Evolutionary conservation across 495 filamentous ascomycete species (phyloP).

Genomic region (Oleoguttula mirabilis): DNA sequence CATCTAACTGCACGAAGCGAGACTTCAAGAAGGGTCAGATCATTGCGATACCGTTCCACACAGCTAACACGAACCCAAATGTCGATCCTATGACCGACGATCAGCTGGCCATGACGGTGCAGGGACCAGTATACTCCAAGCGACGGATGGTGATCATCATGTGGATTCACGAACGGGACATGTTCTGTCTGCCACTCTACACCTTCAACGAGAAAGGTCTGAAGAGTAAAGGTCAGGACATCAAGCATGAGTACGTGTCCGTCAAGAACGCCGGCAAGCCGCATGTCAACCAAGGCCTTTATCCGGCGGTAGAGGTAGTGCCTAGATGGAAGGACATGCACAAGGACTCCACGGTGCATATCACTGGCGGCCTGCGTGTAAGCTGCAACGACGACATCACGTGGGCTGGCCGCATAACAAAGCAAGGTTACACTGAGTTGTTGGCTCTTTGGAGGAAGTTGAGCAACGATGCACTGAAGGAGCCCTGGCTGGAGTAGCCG

Average conservation of each 20-base stretch:
- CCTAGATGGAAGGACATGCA: not conserved
- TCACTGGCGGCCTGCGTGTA: slow-evolving; percentile 5
- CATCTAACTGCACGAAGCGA: not conserved
- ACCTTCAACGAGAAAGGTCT: not conserved
- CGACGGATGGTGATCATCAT: slow-evolving; percentile 12
- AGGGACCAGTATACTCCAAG: slow-evolving; percentile 10
- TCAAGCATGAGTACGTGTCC: slow-evolving; percentile 7
- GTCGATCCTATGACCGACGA: not conserved
- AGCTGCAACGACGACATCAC: slow-evolving; percentile 3
- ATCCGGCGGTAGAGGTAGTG: not conserved
- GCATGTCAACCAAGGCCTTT: not conserved
- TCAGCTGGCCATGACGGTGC: not conserved
- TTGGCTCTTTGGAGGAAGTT: slow-evolving; percentile 4
- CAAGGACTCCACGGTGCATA: not conserved
- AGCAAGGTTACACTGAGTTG: not conserved
- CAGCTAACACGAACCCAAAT: slow-evolving; percentile 2
- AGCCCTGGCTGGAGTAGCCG: slow-evolving; percentile 2
- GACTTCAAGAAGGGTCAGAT: slow-evolving; percentile 10
- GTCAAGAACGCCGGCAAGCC: slow-evolving; percentile 1
- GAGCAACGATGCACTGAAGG: not conserved
- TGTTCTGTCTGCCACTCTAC: slow-evolving; percentile 13
- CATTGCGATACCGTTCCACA: slow-evolving; percentile 9
- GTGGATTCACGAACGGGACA: slow-evolving; percentile 4
- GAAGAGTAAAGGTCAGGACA: not conserved
- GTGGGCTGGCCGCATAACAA: not conserved